A percentile compares a stretch with the other conserved stretches of the same genome.
phyloP scores from a whole-genome alignment of 2,329 filamentous ascomycete species.

The Aspergillus ochraceoroseus region DNA sequence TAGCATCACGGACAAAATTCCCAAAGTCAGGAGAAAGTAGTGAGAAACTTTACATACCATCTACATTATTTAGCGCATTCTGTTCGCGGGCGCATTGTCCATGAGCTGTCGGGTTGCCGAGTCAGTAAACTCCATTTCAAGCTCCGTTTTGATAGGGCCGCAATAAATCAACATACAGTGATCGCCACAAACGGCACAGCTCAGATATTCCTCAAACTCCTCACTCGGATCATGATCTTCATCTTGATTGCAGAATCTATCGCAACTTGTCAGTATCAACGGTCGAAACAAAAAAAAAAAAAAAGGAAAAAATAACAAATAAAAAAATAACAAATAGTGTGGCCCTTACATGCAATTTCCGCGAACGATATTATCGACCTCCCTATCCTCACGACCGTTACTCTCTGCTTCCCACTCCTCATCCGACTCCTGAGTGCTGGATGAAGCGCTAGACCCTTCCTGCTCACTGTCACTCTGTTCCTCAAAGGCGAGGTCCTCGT shows the following conservation, averaged over 20 bases:
- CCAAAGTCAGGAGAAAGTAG: background rate
- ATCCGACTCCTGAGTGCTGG: constrained; percentile 55
- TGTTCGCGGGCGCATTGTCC: constrained; percentile 78
- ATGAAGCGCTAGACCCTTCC: constrained; percentile 35
- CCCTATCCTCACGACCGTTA: constrained; percentile 38
- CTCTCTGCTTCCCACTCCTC: constrained; percentile 49
- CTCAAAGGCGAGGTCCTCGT: constrained; percentile 43
- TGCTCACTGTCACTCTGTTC: constrained; percentile 40
- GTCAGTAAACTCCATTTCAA: constrained; percentile 29
- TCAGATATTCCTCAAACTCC: constrained; percentile 73
- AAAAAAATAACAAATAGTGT: background rate
- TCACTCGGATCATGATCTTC: constrained; percentile 78
- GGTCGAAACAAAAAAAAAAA: background rate
- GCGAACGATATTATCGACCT: constrained; percentile 5
- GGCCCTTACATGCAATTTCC: constrained; percentile 7
- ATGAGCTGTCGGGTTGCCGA: constrained; percentile 65
- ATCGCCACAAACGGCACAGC: constrained; percentile 72
- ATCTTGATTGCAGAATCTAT: constrained; percentile 74
- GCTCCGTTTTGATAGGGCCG: constrained; percentile 24
- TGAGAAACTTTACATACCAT: constrained; percentile 49
- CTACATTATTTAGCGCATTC: constrained; percentile 56
- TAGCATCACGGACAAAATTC: background rate
- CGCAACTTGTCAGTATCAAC: constrained; percentile 27
- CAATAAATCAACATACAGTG: constrained; percentile 64
- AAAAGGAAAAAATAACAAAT: background rate